These are phyloP conservation scores for Tetracentron sinense DNA, from an alignment of 164 flowering plant species.

Conservation along the genomic window DNA sequence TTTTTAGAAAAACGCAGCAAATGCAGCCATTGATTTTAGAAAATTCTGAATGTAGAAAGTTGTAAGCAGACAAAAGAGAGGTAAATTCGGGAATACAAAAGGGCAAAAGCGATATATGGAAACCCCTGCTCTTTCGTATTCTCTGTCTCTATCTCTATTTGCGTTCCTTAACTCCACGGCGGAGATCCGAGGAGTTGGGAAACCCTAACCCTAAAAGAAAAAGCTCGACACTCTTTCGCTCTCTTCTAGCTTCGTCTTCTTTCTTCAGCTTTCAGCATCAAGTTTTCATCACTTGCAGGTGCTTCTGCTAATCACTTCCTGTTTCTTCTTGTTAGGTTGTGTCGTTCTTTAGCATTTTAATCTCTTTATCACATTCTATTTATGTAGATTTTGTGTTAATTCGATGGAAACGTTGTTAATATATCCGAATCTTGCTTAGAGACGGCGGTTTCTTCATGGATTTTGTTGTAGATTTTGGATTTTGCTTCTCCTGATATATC, in stretches of 20 bases:
- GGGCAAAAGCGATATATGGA: too few species aligned
- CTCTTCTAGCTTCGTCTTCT: not conserved
- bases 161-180: conserved; percentile 21
- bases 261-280: not conserved
- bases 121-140: not conserved
- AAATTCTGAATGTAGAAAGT: too few species aligned
- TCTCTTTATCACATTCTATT: not conserved
- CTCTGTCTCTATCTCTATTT: not conserved
- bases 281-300: conserved; percentile 2
- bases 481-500: not conserved
- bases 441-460: not conserved
- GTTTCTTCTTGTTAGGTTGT: not conserved
- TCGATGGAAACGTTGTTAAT: not conserved
- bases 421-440: not conserved
- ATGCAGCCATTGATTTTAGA: too few species aligned
- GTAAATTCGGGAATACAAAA: too few species aligned
- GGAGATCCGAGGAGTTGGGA: conserved; percentile 24
- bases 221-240: not conserved
- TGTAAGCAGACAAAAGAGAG: too few species aligned
- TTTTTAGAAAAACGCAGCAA: too few species aligned
- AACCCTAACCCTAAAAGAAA: conserved; percentile 19
- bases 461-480: not conserved
- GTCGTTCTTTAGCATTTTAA: not conserved
- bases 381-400: not conserved
- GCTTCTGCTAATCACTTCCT: not conserved